phyloP scores from a whole-genome alignment of 2,329 filamentous ascomycete genomes.

The Fusarium euwallaceae region DNA sequence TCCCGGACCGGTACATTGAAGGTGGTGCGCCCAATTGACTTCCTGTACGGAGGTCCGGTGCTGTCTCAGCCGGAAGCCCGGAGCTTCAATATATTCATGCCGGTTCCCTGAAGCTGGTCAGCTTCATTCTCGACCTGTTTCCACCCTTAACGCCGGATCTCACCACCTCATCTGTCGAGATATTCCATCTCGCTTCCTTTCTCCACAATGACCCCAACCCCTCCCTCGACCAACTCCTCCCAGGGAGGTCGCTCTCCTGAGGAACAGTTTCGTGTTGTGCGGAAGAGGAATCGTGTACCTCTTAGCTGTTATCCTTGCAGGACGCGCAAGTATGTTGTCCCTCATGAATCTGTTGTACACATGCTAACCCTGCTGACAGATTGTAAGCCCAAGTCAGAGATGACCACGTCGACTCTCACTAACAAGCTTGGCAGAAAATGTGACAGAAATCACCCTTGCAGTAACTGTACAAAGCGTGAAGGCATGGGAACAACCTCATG shows the following conservation, averaged over 20 bases:
- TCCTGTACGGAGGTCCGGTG: slow-evolving; percentile 5
- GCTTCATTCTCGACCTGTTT: slow-evolving; percentile 25
- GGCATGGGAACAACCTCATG: slow-evolving; percentile 84
- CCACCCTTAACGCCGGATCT: slow-evolving; percentile 25
- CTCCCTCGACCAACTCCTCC: slow-evolving; percentile 83
- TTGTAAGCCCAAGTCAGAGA: slow-evolving; percentile 45
- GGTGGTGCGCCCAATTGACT: slow-evolving; percentile 6
- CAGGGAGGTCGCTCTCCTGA: slow-evolving; percentile 84
- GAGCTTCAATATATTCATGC: slow-evolving; percentile 45
- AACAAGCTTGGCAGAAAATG: slow-evolving; percentile 76
- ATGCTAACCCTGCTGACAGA: slow-evolving; percentile 55
- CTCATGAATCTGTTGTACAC: slow-evolving; percentile 16
- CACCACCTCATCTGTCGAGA: slow-evolving; percentile 42
- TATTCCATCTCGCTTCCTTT: slow-evolving; percentile 36
- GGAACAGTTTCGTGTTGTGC: slow-evolving; percentile 86
- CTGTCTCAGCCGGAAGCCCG: slow-evolving; percentile 11
- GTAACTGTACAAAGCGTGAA: slow-evolving; percentile 94
- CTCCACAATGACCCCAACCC: slow-evolving; percentile 77
- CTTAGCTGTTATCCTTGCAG: slow-evolving; percentile 93
- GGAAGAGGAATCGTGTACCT: slow-evolving; percentile 92
- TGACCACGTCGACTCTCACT: slow-evolving; percentile 20
- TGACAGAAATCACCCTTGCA: slow-evolving; percentile 90
- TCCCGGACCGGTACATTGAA: slow-evolving; percentile 12
- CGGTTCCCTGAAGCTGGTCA: slow-evolving; percentile 36
- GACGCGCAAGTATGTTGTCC: slow-evolving; percentile 82